Evolutionary conservation across 2,329 filamentous ascomycete genomes (phyloP).

Genomic region (Thielaviopsis punctulata): DNA sequence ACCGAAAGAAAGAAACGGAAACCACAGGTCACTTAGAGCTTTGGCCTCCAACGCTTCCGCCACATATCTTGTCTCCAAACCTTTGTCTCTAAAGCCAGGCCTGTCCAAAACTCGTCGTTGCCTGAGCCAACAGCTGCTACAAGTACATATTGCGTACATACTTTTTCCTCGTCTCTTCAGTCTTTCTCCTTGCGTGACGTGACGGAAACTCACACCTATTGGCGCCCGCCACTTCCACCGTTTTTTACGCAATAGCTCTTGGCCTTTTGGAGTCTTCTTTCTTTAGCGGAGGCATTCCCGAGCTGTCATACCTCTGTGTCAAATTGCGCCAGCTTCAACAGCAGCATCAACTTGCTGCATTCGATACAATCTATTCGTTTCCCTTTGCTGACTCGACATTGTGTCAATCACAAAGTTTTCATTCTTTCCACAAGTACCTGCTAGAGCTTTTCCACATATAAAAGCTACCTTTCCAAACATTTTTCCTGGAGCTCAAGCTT

Average conservation of each 20-base stretch:
- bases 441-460: not conserved
- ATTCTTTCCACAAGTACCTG: not conserved
- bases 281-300: not conserved
- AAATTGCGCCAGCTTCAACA: not conserved
- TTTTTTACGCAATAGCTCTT: not conserved
- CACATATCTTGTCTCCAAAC: not conserved
- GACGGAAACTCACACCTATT: conserved; percentile 11
- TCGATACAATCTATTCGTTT: not conserved
- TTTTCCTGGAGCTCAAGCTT: no score
- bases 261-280: not conserved
- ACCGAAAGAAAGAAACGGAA: no score
- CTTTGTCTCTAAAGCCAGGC: not conserved
- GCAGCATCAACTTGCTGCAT: not conserved
- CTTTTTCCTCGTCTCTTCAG: not conserved
- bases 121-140: no score
- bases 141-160: no score
- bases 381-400: not conserved
- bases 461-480: not conserved
- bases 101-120: no score
- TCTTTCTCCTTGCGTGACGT: not conserved
- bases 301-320: not conserved
- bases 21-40: no score
- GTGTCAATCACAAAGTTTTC: not conserved
- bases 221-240: not conserved
- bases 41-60: not conserved